phyloP scores from a whole-genome alignment of 345 rosid genomes.

The Chamaenerion angustifolium region DNA sequence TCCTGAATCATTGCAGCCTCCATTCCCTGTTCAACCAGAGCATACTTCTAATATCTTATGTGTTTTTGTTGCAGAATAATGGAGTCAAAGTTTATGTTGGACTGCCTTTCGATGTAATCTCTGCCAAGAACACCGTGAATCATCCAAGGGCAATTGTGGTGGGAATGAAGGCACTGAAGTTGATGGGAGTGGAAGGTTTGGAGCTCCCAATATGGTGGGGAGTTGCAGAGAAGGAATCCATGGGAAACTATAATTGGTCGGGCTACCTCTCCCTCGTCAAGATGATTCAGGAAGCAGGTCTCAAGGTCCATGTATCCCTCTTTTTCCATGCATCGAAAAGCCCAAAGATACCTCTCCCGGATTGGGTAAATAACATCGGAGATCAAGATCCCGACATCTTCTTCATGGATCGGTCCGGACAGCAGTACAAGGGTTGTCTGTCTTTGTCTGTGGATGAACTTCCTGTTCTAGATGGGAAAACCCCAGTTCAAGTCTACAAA shows the following conservation, averaged over 20 bases:
- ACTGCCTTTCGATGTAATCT: conserved; percentile 69
- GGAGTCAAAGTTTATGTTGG: conserved; percentile 61
- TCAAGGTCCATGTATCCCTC: conserved; percentile 69
- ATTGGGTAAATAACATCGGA: conserved; percentile 56
- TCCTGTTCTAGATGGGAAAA: conserved; percentile 62
- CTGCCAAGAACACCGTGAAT: conserved; percentile 42
- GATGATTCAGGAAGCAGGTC: conserved; percentile 59
- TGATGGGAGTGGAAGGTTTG: conserved; percentile 77
- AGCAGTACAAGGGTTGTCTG: conserved; percentile 42
- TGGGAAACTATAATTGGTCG: conserved; percentile 69
- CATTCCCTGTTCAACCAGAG: too few relatives aligned
- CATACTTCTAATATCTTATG: too few relatives aligned
- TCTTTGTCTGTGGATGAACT: conserved; percentile 70
- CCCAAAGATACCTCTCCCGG: conserved; percentile 44
- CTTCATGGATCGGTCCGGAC: conserved; percentile 43
- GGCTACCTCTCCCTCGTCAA: conserved; percentile 68
- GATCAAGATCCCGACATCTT: conserved; percentile 39
- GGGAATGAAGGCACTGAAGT: conserved; percentile 75
- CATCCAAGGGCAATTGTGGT: conserved; percentile 63
- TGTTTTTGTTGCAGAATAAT: conserved; percentile 27
- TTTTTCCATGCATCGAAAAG: conserved; percentile 47
- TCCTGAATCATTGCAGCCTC: too few relatives aligned
- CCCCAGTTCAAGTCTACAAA: conserved; percentile 55
- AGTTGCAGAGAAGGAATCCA: conserved; percentile 65
- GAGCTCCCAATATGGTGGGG: conserved; percentile 97